These are phyloP conservation scores for Venturia nashicola DNA, from an alignment of 2,329 filamentous ascomycete genomes.

Conservation along the genomic window DNA sequence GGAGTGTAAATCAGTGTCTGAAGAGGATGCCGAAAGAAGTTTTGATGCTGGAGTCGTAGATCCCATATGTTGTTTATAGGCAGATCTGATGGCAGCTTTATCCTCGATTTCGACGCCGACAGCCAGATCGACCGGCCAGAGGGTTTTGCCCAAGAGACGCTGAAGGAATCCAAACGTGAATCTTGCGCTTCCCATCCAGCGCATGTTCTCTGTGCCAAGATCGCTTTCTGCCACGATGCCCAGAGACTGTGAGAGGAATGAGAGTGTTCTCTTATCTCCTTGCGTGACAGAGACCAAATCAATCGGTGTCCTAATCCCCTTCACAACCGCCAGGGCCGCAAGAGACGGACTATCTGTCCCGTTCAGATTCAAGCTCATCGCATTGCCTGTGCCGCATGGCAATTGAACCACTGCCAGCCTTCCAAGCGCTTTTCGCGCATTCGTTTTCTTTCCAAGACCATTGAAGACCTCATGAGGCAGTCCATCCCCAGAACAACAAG, in stretches of 20 bases:
- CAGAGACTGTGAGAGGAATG: conserved; percentile 81
- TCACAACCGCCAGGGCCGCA: conserved; percentile 74
- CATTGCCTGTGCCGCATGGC: conserved; percentile 89
- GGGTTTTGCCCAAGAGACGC: conserved; percentile 59
- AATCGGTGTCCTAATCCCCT: conserved; percentile 71
- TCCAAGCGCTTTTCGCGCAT: conserved; percentile 61
- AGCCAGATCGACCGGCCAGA: conserved; percentile 82
- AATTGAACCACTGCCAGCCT: conserved; percentile 76
- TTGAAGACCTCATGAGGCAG: conserved; percentile 92
- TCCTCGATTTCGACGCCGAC: conserved; percentile 70
- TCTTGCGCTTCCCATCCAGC: conserved; percentile 81
- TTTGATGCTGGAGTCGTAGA: conserved; percentile 12
- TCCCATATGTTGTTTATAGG: conserved; percentile 18
- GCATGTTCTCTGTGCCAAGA: conserved; percentile 75
- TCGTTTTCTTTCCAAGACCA: conserved; percentile 63
- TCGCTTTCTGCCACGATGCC: conserved; percentile 87
- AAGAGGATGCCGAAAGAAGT: background rate
- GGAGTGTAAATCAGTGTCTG: conserved; percentile 6
- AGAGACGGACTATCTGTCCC: conserved; percentile 64
- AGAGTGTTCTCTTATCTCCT: conserved; percentile 52
- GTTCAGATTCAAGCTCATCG: conserved; percentile 79
- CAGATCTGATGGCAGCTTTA: conserved; percentile 39
- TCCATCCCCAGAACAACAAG: conserved; percentile 86
- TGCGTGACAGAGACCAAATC: conserved; percentile 86
- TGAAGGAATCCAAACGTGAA: conserved; percentile 80